Base-by-base conservation (phyloP, 2,329 filamentous ascomycete species). In the Aspergillus vadensis region DNA sequence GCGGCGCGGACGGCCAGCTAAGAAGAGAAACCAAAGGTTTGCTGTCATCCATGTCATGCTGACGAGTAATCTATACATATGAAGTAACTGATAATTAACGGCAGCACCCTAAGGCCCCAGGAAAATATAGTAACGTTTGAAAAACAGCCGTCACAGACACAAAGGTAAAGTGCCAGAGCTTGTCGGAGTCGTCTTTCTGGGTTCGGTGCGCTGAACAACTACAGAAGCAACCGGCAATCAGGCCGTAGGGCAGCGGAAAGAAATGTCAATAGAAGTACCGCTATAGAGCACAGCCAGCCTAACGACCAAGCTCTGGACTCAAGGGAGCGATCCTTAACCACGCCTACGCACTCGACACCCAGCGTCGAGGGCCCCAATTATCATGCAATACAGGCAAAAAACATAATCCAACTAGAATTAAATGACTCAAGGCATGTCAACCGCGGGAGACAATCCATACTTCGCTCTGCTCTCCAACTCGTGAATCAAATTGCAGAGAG, bases 361-460 rank as follows among this genome's bases (percentile, higher is more conserved):
- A 49, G 27, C n/a, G 48, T 56, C 14, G 64, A 61, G 49, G 63
- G 59, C 27, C 66, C 69, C 2, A 66, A 63, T 19, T 67, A 71
- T 53, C 66, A 69, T 62, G 68, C 68, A 19, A 65, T 67, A 23
- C 64, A 69, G n/a, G 69, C 69, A 5, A 64, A 59, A 48, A 48
- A 51, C 9, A 63, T 72, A 25, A 68, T 72, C 8, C 65, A 71
- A 51, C 59, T 61, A 4, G 68, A 71, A 30, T 63, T 72, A 1
- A 59, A 65, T 9, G 62, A 63, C 10, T 65, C 60, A 17, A 63
- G 63, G 4, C 38, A 41, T 39, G 59, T 67, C 41, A 65, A 64
- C 27, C 54, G 39, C 15, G 68, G 70, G 25, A 57, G 66, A 12
- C 65, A 67, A 36, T 48, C 50, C 9, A 61, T 69, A 2, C 62